Percentiles rank a stretch among this genome's conserved stretches.
phyloP scores from a whole-genome alignment of 2,329 filamentous ascomycete genomes.

The Juglanconis oblonga region DNA sequence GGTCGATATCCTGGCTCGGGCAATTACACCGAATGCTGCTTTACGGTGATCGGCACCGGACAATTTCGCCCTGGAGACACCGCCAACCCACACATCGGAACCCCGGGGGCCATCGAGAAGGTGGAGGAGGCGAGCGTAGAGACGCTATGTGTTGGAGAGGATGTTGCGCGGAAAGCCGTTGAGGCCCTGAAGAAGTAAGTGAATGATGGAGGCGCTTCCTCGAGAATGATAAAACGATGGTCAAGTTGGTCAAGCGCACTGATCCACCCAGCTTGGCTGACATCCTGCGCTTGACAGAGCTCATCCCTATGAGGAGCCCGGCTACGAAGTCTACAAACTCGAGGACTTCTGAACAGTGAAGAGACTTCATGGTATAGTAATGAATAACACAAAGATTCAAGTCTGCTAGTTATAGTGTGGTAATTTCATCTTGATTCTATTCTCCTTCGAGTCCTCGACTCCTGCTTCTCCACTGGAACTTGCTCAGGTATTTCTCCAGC shows the following conservation, averaged over 20 bases:
- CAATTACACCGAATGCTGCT: constrained; percentile 55
- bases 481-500: too few relatives aligned
- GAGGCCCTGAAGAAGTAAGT: constrained; percentile 63
- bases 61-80: constrained; percentile 63
- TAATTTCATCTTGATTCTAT: too few relatives aligned
- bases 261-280: constrained; percentile 17
- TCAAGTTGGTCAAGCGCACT: not conserved
- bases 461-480: too few relatives aligned
- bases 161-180: constrained; percentile 56
- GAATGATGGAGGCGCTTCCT: not conserved
- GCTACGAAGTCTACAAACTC: constrained; percentile 46
- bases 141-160: constrained; percentile 57
- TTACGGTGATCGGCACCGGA: constrained; percentile 51
- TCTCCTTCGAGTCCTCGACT: too few relatives aligned
- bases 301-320: constrained; percentile 52
- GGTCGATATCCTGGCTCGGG: constrained; percentile 41
- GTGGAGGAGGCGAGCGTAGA: constrained; percentile 62
- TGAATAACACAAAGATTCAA: too few relatives aligned
- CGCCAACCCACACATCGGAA: constrained; percentile 63
- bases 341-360: constrained; percentile 40
- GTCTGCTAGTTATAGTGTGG: too few relatives aligned
- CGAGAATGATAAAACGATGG: not conserved
- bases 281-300: constrained; percentile 30
- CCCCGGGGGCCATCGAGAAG: constrained; percentile 53
- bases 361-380: too few relatives aligned